A percentile compares a stretch with the other conserved stretches of the same genome.
These are phyloP conservation scores for Kwoniella pini DNA, from an alignment of 768 basidiomycete species.

Conservation along the genomic window DNA sequence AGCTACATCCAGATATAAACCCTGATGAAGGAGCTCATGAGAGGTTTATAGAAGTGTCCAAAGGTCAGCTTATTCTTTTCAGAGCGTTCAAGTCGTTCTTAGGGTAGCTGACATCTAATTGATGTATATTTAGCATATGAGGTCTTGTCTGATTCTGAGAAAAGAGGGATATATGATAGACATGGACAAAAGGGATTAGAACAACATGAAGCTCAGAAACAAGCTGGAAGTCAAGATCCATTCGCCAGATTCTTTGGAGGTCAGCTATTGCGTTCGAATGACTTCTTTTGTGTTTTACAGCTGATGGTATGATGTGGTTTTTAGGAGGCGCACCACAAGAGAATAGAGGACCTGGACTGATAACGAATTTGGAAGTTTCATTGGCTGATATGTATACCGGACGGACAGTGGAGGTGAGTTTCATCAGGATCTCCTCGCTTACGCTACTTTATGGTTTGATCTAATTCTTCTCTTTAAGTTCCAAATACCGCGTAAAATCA, in stretches of 20 bases:
- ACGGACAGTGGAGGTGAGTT: constrained; percentile 73
- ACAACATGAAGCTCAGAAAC: constrained; percentile 66
- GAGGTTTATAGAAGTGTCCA: constrained; percentile 86
- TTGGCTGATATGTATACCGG: constrained; percentile 89
- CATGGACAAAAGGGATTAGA: constrained; percentile 92
- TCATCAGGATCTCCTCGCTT: too few relatives aligned
- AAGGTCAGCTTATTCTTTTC: constrained; percentile 66
- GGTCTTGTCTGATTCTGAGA: constrained; percentile 85
- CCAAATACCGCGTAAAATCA: constrained; percentile 82
- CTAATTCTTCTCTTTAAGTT: constrained; percentile 65
- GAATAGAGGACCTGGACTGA: constrained; percentile 54
- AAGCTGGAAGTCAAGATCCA: constrained; percentile 85
- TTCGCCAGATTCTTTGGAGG: constrained; percentile 90
- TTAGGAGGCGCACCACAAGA: constrained; percentile 46
- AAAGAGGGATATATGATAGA: constrained; percentile 89
- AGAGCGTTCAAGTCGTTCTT: neutral
- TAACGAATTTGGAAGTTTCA: constrained; percentile 65
- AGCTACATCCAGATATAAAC: constrained; percentile 95
- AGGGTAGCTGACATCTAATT: neutral
- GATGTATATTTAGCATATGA: constrained; percentile 69
- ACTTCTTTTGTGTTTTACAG: neutral
- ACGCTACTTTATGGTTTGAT: too few relatives aligned
- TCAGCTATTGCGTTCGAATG: too few relatives aligned
- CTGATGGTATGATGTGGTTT: neutral
- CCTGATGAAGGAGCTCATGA: constrained; percentile 74